Percentiles rank a stretch among this genome's conserved stretches.
Evolutionary conservation across 2,329 filamentous ascomycete species (phyloP).

Genomic region (Calonectria hongkongensis): DNA sequence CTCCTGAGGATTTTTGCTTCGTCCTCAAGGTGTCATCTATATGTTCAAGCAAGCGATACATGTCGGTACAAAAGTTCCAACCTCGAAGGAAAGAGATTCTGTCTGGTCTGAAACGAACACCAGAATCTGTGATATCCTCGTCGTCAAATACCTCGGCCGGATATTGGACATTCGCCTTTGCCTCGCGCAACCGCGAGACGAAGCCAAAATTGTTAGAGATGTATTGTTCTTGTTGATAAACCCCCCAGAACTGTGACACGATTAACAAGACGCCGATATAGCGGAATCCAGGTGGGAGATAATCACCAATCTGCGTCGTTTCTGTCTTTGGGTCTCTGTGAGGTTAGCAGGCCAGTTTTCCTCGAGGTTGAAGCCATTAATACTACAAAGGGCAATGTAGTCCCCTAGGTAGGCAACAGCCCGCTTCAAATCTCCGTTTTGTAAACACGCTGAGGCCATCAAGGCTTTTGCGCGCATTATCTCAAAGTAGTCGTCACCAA

Average conservation of each 20-base stretch:
- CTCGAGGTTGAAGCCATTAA: conserved; percentile 3
- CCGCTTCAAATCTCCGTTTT: neutral
- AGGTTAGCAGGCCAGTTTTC: conserved; percentile 7
- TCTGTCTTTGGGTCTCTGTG: neutral
- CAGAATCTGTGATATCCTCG: neutral
- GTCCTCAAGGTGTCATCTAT: neutral
- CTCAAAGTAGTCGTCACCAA: neutral
- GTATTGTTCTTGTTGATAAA: conserved; percentile 11
- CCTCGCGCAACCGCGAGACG: neutral
- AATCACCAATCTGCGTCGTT: neutral
- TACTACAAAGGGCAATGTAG: neutral
- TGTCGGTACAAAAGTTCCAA: conserved; percentile 12
- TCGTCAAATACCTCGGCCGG: conserved; percentile 3
- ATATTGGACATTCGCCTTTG: neutral
- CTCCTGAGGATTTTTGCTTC: neutral
- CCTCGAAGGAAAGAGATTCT: conserved; percentile 3
- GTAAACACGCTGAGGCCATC: conserved; percentile 2
- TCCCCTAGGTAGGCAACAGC: neutral
- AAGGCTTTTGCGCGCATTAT: neutral
- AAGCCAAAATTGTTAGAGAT: conserved; percentile 7
- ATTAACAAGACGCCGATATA: neutral
- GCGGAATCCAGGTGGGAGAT: neutral
- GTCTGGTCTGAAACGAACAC: neutral
- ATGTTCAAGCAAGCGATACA: conserved; percentile 2
- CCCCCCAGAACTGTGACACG: neutral